A percentile compares a stretch with the other conserved stretches of the same genome.
Evolutionary conservation across 768 basidiomycete genomes (phyloP).

Genomic region (Tulasnella sp.): DNA sequence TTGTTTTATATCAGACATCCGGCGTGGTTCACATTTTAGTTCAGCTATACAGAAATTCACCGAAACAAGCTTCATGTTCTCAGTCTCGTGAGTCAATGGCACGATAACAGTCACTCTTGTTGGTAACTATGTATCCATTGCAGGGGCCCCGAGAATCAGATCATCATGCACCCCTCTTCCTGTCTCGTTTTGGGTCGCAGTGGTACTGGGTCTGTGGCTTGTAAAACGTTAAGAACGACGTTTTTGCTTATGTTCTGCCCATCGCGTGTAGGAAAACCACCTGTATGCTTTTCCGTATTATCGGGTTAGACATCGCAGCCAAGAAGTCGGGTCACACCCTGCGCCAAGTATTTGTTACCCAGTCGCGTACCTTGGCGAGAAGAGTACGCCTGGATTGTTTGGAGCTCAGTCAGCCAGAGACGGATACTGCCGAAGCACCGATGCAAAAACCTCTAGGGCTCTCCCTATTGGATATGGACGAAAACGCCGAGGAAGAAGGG

Average conservation of each 20-base stretch:
- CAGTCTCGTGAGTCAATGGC: slow-evolving; percentile 35
- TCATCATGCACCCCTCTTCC: slow-evolving; percentile 56
- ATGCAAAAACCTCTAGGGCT: not conserved
- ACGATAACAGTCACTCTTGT: not conserved
- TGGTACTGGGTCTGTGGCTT: slow-evolving; percentile 61
- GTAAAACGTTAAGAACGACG: not conserved
- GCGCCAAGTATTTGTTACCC: slow-evolving; percentile 68
- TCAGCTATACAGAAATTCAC: slow-evolving; percentile 51
- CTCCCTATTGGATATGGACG: not conserved
- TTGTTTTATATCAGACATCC: too few relatives aligned
- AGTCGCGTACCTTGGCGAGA: slow-evolving; percentile 44
- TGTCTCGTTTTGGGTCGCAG: slow-evolving; percentile 68
- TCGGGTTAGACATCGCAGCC: slow-evolving; percentile 46
- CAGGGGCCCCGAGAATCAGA: slow-evolving; percentile 50
- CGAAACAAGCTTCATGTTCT: slow-evolving; percentile 40
- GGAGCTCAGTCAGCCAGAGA: not conserved
- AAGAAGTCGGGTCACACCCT: slow-evolving; percentile 43
- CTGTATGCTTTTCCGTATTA: slow-evolving; percentile 66
- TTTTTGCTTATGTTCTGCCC: not conserved
- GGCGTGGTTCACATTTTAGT: not conserved
- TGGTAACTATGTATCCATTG: not conserved
- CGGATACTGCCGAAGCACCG: too few relatives aligned
- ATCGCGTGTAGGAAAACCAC: slow-evolving; percentile 63
- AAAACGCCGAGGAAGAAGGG: slow-evolving; percentile 21
- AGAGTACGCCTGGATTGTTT: not conserved